These are phyloP conservation scores for Podila epigama DNA, from an alignment of 192 early-diverging fungal genomes.

Conservation along the genomic window DNA sequence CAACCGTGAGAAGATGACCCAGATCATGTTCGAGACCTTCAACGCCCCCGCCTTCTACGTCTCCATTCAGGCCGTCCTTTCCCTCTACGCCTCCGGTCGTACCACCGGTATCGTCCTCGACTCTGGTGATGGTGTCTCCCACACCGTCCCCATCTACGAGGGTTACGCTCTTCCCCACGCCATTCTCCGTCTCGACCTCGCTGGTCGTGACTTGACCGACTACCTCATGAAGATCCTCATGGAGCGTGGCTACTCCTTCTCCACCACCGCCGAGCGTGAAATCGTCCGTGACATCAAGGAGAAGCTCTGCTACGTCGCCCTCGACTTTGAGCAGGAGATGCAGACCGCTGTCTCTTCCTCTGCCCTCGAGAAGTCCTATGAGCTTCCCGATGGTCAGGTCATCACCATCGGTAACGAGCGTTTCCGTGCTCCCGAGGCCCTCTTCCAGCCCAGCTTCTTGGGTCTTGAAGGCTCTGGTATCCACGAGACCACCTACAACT, in stretches of 20 bases:
- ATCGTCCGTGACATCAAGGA: conserved; percentile 99
- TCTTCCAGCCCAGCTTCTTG: conserved; percentile 94
- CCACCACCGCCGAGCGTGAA: conserved; percentile 95
- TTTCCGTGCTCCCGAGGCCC: conserved; percentile 95
- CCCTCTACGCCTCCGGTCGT: conserved; percentile 95
- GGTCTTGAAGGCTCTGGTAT: conserved; percentile 91
- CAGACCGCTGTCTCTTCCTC: conserved; percentile 92
- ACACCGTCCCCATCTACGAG: conserved; percentile 98
- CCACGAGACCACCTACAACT: conserved; percentile 95
- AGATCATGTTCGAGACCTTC: conserved; percentile 99
- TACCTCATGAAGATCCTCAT: conserved; percentile 93
- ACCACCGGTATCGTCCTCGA: conserved; percentile 98
- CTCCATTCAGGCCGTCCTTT: conserved; percentile 92
- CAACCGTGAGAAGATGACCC: conserved; percentile 99
- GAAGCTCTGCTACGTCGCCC: conserved; percentile 97
- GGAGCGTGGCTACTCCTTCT: conserved; percentile 96
- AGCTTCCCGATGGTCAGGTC: conserved; percentile 98
- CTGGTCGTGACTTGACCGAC: conserved; percentile 96
- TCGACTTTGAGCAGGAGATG: conserved; percentile 98
- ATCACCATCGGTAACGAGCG: conserved; percentile 97
- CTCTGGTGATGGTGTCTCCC: conserved; percentile 97
- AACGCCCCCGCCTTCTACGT: conserved; percentile 98
- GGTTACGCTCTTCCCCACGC: conserved; percentile 96
- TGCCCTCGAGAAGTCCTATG: conserved; percentile 95
- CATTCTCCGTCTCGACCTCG: conserved; percentile 95